Conservation (phyloP, 257 asterid genomes). For the Solanum tarijense region DNA sequence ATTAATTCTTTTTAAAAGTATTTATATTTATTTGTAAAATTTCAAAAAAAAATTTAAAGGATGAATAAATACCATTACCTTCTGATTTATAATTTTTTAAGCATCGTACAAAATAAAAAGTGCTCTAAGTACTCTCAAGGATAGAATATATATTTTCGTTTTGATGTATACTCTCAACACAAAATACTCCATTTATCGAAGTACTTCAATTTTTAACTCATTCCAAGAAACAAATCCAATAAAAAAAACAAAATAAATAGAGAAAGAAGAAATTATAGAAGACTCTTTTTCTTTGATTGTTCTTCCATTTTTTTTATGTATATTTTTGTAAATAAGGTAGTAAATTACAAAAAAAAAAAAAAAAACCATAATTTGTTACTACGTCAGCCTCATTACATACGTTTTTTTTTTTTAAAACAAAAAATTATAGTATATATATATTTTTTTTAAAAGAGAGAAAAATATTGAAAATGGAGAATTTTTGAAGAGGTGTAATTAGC, state of each 20-base stretch:
- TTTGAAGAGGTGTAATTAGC: slow-evolving; percentile 41
- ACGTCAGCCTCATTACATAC: too few species aligned
- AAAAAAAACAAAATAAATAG: not conserved
- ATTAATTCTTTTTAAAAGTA: too few species aligned
- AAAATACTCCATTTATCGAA: not conserved
- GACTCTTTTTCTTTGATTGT: not conserved
- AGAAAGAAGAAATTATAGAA: not conserved
- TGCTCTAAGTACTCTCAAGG: too few species aligned
- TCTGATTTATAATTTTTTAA: too few species aligned
- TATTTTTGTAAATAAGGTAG: not conserved
- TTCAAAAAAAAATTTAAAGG: accelerated
- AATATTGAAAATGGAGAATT: not conserved
- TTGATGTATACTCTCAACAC: not conserved
- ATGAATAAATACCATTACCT: too few species aligned
- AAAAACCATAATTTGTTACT: not conserved
- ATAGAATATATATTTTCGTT: too few species aligned
- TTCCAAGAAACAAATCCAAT: not conserved
- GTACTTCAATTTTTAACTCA: too few species aligned
- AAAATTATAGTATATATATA: too few species aligned
- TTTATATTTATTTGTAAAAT: too few species aligned
- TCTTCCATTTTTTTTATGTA: not conserved
- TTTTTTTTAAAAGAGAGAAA: not conserved
- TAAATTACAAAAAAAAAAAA: too few species aligned
- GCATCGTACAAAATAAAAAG: too few species aligned
- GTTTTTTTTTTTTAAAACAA: too few species aligned